Conservation (phyloP, 352 stramenopile genomes). For the Thraustochytrium aureum region DNA sequence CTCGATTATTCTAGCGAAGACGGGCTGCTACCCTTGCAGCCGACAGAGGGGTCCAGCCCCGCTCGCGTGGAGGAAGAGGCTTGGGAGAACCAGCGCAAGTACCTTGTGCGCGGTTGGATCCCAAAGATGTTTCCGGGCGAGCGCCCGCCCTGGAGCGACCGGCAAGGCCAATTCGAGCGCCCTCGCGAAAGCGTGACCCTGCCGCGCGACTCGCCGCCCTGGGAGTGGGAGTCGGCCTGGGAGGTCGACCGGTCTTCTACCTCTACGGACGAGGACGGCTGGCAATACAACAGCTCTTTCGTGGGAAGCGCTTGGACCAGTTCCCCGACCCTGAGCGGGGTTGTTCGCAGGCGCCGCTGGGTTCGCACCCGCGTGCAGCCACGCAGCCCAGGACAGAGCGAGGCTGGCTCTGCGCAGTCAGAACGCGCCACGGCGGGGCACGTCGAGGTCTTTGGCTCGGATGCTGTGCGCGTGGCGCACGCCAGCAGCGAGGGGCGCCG, state of each 20-base stretch:
- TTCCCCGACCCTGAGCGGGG: not conserved
- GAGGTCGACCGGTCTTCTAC: not conserved
- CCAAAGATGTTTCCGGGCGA: constrained; percentile 20
- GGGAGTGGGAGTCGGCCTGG: constrained; percentile 34
- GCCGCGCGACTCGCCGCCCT: not conserved
- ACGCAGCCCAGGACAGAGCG: not conserved
- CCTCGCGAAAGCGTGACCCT: not conserved
- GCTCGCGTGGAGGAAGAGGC: not conserved
- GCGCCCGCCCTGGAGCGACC: constrained; percentile 13
- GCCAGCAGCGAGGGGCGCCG: no score
- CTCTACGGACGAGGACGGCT: constrained; percentile 5
- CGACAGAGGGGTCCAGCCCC: not conserved
- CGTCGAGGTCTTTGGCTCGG: constrained; percentile 31
- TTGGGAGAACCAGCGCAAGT: constrained; percentile 44
- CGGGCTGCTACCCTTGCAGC: no score
- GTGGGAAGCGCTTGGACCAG: not conserved
- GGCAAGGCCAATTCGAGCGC: not conserved
- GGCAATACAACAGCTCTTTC: not conserved
- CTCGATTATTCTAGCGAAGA: no score
- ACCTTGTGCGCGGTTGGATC: not conserved
- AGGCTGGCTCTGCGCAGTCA: not conserved
- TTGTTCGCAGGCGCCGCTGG: constrained; percentile 11
- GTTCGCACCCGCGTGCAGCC: constrained; percentile 20
- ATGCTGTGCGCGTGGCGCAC: not conserved
- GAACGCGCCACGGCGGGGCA: not conserved